Percentiles rank a stretch among this genome's conserved stretches.
Evolutionary conservation across 1,284 basidiomycete genomes (phyloP).

Genomic region (Puccinia polysora): DNA sequence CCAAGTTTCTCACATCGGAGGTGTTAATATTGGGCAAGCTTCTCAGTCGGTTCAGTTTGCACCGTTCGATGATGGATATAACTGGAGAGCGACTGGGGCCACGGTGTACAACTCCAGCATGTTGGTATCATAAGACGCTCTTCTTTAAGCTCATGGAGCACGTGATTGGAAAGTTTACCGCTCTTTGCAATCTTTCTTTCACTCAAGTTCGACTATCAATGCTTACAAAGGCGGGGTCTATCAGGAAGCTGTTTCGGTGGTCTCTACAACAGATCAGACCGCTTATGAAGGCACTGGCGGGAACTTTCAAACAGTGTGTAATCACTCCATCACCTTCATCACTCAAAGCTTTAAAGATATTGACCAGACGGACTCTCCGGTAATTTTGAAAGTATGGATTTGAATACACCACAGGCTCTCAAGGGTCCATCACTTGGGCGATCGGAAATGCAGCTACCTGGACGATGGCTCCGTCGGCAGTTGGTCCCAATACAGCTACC

Average conservation of each 20-base stretch:
- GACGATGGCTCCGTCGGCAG: conserved; percentile 16
- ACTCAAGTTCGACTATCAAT: conserved; percentile 60
- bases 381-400: conserved; percentile 20
- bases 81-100: conserved; percentile 14
- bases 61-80: conserved; percentile 47
- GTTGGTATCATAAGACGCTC: too few relatives aligned
- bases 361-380: not conserved
- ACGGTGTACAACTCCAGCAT: conserved; percentile 10
- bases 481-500: conserved; percentile 38
- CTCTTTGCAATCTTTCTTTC: conserved; percentile 17
- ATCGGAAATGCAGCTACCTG: conserved; percentile 35
- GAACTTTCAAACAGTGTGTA: conserved; percentile 44
- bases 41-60: conserved; percentile 75
- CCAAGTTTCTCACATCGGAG: conserved; percentile 54
- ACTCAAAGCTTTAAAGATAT: not conserved
- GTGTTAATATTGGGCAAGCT: conserved; percentile 58
- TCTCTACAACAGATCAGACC: conserved; percentile 48
- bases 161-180: not conserved
- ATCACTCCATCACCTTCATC: too few relatives aligned
- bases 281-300: conserved; percentile 48
- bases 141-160: not conserved
- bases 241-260: conserved; percentile 62
- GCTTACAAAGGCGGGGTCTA: conserved; percentile 68
- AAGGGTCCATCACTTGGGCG: conserved; percentile 43
- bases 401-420: conserved; percentile 42